phyloP scores from a whole-genome alignment of 148 eudicot genomes.

The Limonium bicolor region DNA sequence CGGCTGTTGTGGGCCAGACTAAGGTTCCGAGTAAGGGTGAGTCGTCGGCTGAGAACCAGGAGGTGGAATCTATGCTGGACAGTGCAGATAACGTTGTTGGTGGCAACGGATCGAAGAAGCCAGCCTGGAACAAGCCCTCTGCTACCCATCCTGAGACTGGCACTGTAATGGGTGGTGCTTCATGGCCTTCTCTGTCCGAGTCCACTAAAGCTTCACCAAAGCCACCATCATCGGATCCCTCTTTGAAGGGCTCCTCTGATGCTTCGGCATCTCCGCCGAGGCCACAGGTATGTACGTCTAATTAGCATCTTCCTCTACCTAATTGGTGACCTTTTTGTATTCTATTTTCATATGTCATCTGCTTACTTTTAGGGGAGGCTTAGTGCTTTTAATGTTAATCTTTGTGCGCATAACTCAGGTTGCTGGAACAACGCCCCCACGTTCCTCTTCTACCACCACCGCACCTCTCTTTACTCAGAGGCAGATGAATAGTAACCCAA shows the following conservation, averaged over 20 bases:
- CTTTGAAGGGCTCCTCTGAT: slow-evolving; percentile 23
- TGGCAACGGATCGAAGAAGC: slow-evolving; percentile 35
- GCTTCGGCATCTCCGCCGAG: slow-evolving; percentile 22
- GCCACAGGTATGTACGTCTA: slow-evolving; percentile 20
- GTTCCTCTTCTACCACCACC: too few species aligned
- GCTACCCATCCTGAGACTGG: slow-evolving; percentile 32
- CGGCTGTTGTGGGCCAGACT: neutral
- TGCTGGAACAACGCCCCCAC: slow-evolving; percentile 22
- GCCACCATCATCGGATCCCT: slow-evolving; percentile 28
- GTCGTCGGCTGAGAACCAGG: slow-evolving; percentile 5
- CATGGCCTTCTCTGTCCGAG: slow-evolving; percentile 81
- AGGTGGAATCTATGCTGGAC: slow-evolving; percentile 15
- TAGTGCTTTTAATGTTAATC: neutral
- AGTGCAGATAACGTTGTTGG: slow-evolving; percentile 10
- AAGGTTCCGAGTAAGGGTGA: neutral
- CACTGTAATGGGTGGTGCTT: slow-evolving; percentile 47
- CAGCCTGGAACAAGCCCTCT: slow-evolving; percentile 35
- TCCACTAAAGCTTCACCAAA: slow-evolving; percentile 47
- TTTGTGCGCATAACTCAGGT: slow-evolving; percentile 22
- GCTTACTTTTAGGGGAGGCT: too few species aligned
- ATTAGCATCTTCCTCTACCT: neutral
- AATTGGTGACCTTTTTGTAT: neutral
- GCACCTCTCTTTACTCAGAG: slow-evolving; percentile 15
- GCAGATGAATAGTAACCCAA: slow-evolving; percentile 19
- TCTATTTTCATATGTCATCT: neutral